phyloP scores from a whole-genome alignment of 2,329 filamentous ascomycete species.

The Chaetothyriales sp. region DNA sequence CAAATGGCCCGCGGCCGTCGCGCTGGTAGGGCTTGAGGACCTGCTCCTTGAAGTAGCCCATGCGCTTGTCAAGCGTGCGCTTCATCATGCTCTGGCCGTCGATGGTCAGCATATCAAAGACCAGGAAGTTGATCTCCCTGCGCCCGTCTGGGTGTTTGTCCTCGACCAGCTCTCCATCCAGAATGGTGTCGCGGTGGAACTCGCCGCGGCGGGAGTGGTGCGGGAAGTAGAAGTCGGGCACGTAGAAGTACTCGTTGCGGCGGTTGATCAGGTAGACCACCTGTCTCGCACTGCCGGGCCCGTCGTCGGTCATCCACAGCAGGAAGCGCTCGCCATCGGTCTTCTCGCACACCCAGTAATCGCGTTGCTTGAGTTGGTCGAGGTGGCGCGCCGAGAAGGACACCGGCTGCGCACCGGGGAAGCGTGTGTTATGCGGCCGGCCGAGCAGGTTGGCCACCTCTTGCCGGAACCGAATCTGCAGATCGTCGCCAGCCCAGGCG shows the following conservation, averaged over 20 bases:
- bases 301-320: slow-evolving; percentile 59
- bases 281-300: slow-evolving; percentile 31
- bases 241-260: slow-evolving; percentile 91
- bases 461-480: slow-evolving; percentile 48
- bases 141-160: slow-evolving; percentile 57
- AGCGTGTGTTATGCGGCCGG: slow-evolving; percentile 41
- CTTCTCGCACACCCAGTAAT: slow-evolving; percentile 98
- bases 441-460: slow-evolving; percentile 65
- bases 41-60: slow-evolving; percentile 69
- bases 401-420: slow-evolving; percentile 87
- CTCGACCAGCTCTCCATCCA: slow-evolving; percentile 87
- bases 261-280: slow-evolving; percentile 89
- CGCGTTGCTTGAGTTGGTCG: slow-evolving; percentile 61
- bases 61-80: slow-evolving; percentile 69
- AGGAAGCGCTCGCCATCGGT: slow-evolving; percentile 91
- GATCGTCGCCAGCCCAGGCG: slow-evolving; percentile 46
- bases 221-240: slow-evolving; percentile 70
- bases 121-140: slow-evolving; percentile 63
- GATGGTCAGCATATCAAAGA: slow-evolving; percentile 82
- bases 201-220: slow-evolving; percentile 43
- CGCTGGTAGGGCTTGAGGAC: slow-evolving; percentile 66
- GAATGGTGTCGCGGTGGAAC: slow-evolving; percentile 58
- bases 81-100: slow-evolving; percentile 63
- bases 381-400: slow-evolving; percentile 75
- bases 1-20: slow-evolving; percentile 56